These are phyloP conservation scores for Quercus dentata DNA, from an alignment of 306 rosid genomes.

Conservation along the genomic window DNA sequence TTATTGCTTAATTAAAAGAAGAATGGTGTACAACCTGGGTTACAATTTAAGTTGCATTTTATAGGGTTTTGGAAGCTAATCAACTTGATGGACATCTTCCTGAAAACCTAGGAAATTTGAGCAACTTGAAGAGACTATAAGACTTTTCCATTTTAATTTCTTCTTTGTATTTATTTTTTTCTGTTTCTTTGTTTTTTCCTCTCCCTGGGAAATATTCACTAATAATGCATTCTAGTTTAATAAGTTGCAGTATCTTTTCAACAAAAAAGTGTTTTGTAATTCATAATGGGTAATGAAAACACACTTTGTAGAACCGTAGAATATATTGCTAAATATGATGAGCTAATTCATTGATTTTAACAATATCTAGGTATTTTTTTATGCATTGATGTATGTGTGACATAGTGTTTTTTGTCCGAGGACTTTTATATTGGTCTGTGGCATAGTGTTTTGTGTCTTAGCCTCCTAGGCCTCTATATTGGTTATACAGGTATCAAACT, in stretches of 20 bases:
- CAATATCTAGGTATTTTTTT: too few species aligned
- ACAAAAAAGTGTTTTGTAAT: too few species aligned
- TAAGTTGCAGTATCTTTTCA: too few species aligned
- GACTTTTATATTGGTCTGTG: too few species aligned
- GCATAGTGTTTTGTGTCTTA: too few species aligned
- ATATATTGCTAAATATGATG: background rate
- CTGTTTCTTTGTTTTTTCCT: background rate
- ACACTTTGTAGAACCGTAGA: background rate
- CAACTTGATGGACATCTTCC: constrained; percentile 61
- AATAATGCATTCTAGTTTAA: background rate
- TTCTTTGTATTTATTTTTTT: background rate
- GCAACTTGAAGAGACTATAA: constrained; percentile 48
- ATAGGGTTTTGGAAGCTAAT: constrained; percentile 63
- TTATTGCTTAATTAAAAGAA: background rate
- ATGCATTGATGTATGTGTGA: too few species aligned
- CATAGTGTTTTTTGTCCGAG: too few species aligned
- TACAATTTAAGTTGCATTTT: constrained; percentile 11
- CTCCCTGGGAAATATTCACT: background rate
- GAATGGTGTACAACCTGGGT: constrained; percentile 9
- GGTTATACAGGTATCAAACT: too few species aligned
- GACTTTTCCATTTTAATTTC: background rate
- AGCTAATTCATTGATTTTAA: background rate
- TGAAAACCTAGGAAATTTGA: constrained; percentile 49
- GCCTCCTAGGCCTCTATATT: too few species aligned
- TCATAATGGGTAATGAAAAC: too few species aligned